phyloP scores from a whole-genome alignment of 768 basidiomycete species.

The Collybia sordida region DNA sequence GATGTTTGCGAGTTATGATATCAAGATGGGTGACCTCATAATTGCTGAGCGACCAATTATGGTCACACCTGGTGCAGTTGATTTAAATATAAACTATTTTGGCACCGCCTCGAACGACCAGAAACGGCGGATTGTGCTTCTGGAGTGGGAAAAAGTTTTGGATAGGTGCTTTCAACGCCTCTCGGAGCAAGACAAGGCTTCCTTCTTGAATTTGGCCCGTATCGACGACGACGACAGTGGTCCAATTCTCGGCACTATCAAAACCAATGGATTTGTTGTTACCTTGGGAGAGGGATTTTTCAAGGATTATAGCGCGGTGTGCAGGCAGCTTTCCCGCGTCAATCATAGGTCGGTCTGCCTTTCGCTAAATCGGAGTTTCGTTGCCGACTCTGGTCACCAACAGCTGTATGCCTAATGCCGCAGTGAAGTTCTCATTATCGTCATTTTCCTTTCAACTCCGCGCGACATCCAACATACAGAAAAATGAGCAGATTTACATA shows the following conservation, averaged over 20 bases:
- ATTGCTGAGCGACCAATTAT: conserved; percentile 32
- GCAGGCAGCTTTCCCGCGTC: neutral
- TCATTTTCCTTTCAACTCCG: conserved; percentile 1
- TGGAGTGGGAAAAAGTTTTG: conserved; percentile 12
- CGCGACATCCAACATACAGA: neutral
- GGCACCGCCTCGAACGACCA: neutral
- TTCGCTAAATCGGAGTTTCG: neutral
- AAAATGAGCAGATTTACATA: neutral
- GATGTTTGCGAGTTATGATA: conserved; percentile 1
- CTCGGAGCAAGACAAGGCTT: conserved; percentile 15
- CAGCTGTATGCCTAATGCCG: neutral
- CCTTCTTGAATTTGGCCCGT: conserved; percentile 24
- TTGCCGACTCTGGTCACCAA: neutral
- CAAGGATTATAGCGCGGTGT: too few species aligned
- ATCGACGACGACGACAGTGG: conserved; percentile 28
- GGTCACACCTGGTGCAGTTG: conserved; percentile 14
- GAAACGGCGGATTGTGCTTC: conserved; percentile 1
- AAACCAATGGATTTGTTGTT: conserved; percentile 26
- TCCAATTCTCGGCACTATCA: conserved; percentile 22
- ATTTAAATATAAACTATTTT: neutral
- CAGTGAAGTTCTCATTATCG: neutral
- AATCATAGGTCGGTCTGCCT: neutral
- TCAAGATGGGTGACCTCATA: conserved; percentile 3
- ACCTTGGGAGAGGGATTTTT: neutral
- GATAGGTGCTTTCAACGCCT: conserved; percentile 18